Evolutionary conservation across 1,284 basidiomycete species (phyloP).

Genomic region (Sporisorium iseilematis-ciliati): DNA sequence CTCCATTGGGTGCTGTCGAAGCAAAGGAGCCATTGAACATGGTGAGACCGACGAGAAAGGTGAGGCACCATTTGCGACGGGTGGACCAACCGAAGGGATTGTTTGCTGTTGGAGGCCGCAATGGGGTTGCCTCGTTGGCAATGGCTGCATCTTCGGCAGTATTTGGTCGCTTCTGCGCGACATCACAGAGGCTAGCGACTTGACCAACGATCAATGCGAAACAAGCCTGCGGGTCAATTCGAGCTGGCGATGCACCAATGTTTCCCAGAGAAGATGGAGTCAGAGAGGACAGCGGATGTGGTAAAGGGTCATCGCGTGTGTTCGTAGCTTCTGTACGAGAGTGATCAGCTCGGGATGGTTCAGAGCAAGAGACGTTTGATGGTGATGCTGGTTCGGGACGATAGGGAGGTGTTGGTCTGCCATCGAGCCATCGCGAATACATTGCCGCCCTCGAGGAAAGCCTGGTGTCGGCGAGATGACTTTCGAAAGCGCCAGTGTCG

Average conservation of each 20-base stretch:
- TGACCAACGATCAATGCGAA: constrained; percentile 4
- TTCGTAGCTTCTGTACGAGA: background rate
- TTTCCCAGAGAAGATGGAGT: background rate
- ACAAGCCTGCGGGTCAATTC: constrained; percentile 12
- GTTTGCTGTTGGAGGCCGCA: background rate
- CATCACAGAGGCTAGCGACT: constrained; percentile 10
- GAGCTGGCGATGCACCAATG: background rate
- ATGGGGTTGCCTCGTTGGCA: constrained; percentile 10
- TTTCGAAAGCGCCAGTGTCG: background rate
- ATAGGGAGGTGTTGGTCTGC: constrained; percentile 1
- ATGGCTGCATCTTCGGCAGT: background rate
- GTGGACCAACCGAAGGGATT: constrained; percentile 18
- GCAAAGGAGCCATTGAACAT: constrained; percentile 52
- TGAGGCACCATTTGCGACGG: constrained; percentile 38
- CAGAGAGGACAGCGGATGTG: background rate
- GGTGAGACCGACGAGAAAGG: constrained; percentile 30
- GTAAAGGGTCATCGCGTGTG: no score
- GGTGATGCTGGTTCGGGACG: background rate
- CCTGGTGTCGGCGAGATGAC: constrained; percentile 1
- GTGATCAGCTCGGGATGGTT: background rate
- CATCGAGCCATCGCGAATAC: constrained; percentile 17
- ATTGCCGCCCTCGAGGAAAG: constrained; percentile 4
- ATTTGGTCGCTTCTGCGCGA: background rate
- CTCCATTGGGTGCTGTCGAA: constrained; percentile 45
- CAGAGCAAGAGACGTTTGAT: background rate